phyloP scores from a whole-genome alignment of 2,329 filamentous ascomycete genomes.

The Colletotrichum aenigma region DNA sequence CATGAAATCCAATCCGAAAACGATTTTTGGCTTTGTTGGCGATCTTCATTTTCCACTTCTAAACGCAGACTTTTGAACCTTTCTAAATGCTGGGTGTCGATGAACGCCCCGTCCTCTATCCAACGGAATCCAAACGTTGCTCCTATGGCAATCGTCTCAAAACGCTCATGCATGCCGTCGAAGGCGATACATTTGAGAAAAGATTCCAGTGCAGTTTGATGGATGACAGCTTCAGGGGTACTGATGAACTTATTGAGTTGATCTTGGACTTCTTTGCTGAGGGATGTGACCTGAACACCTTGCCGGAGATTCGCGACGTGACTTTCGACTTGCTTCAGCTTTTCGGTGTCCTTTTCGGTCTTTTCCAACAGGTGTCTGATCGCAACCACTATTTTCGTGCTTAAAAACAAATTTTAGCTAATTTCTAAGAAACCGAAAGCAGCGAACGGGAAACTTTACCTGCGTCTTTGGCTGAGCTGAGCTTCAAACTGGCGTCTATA shows the following conservation, averaged over 20 bases:
- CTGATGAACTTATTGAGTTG: background rate
- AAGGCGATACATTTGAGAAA: background rate
- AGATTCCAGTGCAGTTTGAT: accelerated
- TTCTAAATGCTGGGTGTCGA: no score
- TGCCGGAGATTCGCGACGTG: accelerated
- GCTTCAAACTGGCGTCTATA: background rate
- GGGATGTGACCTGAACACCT: background rate
- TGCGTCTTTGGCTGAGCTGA: background rate
- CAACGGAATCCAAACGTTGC: no score
- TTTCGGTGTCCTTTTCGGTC: accelerated
- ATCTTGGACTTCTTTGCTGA: accelerated
- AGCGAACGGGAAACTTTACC: background rate
- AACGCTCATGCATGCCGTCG: background rate
- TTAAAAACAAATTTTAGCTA: background rate
- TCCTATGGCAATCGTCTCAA: background rate
- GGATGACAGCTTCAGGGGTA: accelerated
- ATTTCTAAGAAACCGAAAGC: no score
- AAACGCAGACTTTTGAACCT: no score
- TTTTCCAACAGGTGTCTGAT: accelerated
- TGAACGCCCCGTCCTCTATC: no score
- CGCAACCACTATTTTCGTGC: accelerated
- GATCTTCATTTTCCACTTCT: no score
- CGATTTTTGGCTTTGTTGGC: no score
- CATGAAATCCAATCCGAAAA: no score
- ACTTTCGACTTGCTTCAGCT: background rate